Conservation (phyloP, 768 basidiomycete genomes). For the Trametes sanguinea region DNA sequence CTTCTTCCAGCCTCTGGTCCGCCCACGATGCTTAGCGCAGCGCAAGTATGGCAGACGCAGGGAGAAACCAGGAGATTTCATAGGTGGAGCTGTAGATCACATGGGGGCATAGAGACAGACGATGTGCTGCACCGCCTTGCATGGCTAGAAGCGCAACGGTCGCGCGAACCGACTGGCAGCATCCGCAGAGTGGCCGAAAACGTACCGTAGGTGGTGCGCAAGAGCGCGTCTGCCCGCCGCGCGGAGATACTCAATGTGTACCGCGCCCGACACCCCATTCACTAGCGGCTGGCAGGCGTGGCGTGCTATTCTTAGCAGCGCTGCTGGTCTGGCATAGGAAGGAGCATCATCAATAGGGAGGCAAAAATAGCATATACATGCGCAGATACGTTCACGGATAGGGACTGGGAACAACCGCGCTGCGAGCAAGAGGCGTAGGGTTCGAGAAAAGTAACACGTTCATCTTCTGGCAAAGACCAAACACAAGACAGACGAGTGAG, state of each 20-base stretch:
- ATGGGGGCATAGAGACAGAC: background rate
- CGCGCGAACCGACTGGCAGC: background rate
- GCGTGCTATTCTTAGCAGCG: constrained; percentile 4
- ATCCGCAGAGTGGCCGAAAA: constrained; percentile 14
- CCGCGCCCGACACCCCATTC: background rate
- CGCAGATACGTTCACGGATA: constrained; percentile 15
- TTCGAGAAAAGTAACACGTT: background rate
- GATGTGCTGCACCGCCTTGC: no score
- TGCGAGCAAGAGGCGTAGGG: background rate
- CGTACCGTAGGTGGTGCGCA: constrained; percentile 6
- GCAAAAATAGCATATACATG: constrained; percentile 16
- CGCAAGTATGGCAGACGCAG: background rate
- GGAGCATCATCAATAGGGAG: constrained; percentile 10
- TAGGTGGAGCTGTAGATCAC: constrained; percentile 8
- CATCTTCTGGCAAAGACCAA: constrained; percentile 3
- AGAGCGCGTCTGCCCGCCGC: background rate
- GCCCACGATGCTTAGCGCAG: background rate
- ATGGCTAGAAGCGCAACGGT: background rate
- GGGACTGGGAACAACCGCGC: background rate
- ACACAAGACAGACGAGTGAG: constrained; percentile 3
- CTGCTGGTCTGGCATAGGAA: constrained; percentile 9
- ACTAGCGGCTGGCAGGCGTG: background rate
- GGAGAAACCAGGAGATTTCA: background rate
- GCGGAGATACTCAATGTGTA: background rate
- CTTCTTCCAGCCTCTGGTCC: constrained; percentile 9